phyloP scores from a whole-genome alignment of 106 monocot species.

The Amphibolis antarctica region DNA sequence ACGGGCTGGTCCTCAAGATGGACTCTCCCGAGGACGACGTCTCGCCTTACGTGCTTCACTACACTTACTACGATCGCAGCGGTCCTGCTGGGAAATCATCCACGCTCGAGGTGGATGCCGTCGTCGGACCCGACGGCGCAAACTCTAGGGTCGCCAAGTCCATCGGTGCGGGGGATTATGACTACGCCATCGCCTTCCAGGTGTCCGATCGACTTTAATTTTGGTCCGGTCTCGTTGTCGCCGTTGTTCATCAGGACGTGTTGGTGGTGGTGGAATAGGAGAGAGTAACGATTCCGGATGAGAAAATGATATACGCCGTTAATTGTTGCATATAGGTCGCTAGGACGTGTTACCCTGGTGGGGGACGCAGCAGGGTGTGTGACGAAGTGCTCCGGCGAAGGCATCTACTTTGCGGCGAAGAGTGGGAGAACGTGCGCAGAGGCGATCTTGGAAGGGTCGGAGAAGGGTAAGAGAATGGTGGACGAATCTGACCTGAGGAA shows the following conservation, averaged over 20 bases:
- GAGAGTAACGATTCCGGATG: constrained; percentile 19
- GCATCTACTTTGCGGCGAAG: constrained; percentile 96
- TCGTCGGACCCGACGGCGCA: constrained; percentile 81
- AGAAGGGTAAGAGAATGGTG: constrained; percentile 40
- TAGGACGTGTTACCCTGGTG: constrained; percentile 31
- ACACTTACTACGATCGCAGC: constrained; percentile 12
- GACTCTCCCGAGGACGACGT: constrained; percentile 4
- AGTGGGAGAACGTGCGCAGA: constrained; percentile 77
- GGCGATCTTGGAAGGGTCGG: constrained; percentile 18
- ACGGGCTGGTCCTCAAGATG: constrained; percentile 25
- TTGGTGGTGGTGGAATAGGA: neutral
- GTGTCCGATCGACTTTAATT: neutral
- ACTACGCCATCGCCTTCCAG: constrained; percentile 38
- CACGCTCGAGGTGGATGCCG: constrained; percentile 20
- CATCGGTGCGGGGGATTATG: constrained; percentile 87
- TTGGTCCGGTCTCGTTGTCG: neutral
- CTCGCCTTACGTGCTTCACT: constrained; percentile 16
- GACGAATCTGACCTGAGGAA: constrained; percentile 66
- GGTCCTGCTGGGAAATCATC: neutral
- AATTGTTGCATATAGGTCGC: neutral
- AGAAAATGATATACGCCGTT: constrained; percentile 24
- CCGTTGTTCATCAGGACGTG: neutral
- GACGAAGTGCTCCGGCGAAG: constrained; percentile 97
- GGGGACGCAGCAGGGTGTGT: constrained; percentile 90
- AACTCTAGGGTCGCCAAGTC: constrained; percentile 85